Percentiles rank a stretch among this genome's conserved stretches.
phyloP scores from a whole-genome alignment of 2,329 filamentous ascomycete species.

The Cytospora piceicola region DNA sequence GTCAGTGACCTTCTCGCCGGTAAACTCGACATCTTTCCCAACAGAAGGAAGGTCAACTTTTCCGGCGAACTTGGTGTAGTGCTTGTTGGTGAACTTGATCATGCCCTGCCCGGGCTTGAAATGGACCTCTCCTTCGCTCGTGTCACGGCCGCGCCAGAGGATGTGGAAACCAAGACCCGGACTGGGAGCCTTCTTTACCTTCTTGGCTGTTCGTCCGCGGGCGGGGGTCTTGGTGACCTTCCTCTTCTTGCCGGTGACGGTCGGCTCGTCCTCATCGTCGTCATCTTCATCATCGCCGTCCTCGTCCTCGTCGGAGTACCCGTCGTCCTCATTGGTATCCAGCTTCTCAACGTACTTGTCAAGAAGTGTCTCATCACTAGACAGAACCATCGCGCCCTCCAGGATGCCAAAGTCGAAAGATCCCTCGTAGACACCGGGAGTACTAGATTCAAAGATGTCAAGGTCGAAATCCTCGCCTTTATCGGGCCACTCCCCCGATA shows the following conservation, averaged over 20 bases:
- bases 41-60: conserved; percentile 34
- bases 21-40: background rate
- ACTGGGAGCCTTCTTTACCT: conserved; percentile 29
- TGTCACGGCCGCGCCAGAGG: conserved; percentile 36
- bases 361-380: conserved; percentile 34
- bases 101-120: conserved; percentile 33
- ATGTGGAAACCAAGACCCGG: conserved; percentile 33
- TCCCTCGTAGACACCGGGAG: conserved; percentile 37
- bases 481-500: conserved; percentile 36
- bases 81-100: conserved; percentile 36
- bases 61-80: conserved; percentile 36
- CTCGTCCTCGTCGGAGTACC: conserved; percentile 13
- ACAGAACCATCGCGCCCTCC: conserved; percentile 38
- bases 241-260: conserved; percentile 32
- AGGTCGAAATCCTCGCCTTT: conserved; percentile 35
- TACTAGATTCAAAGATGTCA: conserved; percentile 34
- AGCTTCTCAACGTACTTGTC: conserved; percentile 34
- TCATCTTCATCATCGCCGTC: conserved; percentile 9
- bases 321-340: conserved; percentile 22
- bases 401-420: conserved; percentile 40
- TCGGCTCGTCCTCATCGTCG: conserved; percentile 12
- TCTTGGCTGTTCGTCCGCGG: conserved; percentile 26
- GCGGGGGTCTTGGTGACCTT: conserved; percentile 22
- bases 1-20: background rate
- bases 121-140: conserved; percentile 34